These are phyloP conservation scores for Ilyonectria destructans DNA, from an alignment of 2,329 filamentous ascomycete genomes.

Conservation along the genomic window DNA sequence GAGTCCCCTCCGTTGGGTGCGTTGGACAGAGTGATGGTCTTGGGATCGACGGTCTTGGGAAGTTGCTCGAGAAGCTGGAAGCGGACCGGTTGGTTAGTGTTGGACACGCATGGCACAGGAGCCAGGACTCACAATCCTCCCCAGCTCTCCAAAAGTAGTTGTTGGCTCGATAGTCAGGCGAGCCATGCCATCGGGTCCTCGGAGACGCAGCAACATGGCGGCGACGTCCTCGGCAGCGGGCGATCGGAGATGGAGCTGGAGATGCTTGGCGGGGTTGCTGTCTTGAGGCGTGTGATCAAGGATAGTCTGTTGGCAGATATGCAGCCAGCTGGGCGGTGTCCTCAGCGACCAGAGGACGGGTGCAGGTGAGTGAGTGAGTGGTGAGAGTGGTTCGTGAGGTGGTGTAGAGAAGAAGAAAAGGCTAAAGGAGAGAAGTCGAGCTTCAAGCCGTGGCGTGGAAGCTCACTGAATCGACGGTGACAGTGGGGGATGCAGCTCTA, in stretches of 20 bases:
- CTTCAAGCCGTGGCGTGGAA: constrained; percentile 36
- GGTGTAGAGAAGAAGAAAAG: not conserved
- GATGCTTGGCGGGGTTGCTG: constrained; percentile 25
- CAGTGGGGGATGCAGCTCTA: constrained; percentile 32
- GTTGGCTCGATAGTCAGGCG: constrained; percentile 84
- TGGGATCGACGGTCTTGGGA: constrained; percentile 74
- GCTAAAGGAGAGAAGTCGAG: constrained; percentile 16
- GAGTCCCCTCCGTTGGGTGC: constrained; percentile 71
- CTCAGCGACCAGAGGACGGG: not conserved
- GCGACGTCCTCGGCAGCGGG: constrained; percentile 22
- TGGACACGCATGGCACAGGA: not conserved
- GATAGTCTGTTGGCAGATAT: not conserved
- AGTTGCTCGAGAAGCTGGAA: constrained; percentile 71
- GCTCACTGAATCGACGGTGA: constrained; percentile 40
- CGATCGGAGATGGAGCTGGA: constrained; percentile 6
- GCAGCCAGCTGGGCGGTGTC: not conserved
- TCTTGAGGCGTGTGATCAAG: constrained; percentile 1
- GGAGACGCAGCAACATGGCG: constrained; percentile 87
- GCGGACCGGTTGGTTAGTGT: constrained; percentile 35
- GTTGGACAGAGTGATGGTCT: constrained; percentile 75
- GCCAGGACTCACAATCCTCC: constrained; percentile 61
- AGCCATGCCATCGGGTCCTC: constrained; percentile 94
- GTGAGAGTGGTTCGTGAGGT: not conserved
- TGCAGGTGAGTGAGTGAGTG: not conserved
- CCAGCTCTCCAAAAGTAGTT: constrained; percentile 80